Base-by-base conservation (phyloP, 345 rosid genomes). In the Euphorbia tirucalli region DNA sequence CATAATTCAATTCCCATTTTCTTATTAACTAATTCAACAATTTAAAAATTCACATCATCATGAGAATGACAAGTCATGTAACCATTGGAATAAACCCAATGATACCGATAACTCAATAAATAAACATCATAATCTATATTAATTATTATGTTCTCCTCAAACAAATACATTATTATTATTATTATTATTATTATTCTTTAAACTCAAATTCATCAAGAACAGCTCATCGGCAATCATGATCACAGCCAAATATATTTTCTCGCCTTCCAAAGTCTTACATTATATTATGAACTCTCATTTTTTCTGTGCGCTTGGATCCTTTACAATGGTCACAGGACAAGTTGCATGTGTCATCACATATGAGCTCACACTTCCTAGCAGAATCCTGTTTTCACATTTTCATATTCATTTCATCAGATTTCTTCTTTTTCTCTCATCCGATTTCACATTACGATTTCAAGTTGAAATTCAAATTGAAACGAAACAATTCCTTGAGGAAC, bases 331-430 rank as follows among this genome's bases (percentile, higher is more conserved):
- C 22, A 88, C 87, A 0, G 93, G 90, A 77, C 93, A 88, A 18
- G 79, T 32, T 25, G 89, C 90, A 52, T 66, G 69, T 14, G 77
- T 78, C 84, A 85, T 39, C 75, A 85, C 89, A 77, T 80, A 66
- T 50, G 72, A 72, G 82, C 83, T 86, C 69, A 86, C 90, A 68
- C 93, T 88, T 43, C 93, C 98, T 81, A 92, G 68, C 61, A 94
- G 62, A 4, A 94, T 87, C 95, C 98, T 94, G 92, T 74, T 75
- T 73, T 43, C 75, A 31, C 52, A 64, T 58, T 71, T 58, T 21
- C 58, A 70, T 35, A n/a, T n/a, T n/a, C n/a, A n/a, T n/a, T n/a
- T n/a, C 8, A 75, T 21, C 69, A 41, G 44, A 41, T 41, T 41
- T 10, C 9, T 5, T 5, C 9, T 6, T 5, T 11, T 41, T 41